Conservation (phyloP, 1,139 yeast species). For the Pneumocystis jirovecii region DNA sequence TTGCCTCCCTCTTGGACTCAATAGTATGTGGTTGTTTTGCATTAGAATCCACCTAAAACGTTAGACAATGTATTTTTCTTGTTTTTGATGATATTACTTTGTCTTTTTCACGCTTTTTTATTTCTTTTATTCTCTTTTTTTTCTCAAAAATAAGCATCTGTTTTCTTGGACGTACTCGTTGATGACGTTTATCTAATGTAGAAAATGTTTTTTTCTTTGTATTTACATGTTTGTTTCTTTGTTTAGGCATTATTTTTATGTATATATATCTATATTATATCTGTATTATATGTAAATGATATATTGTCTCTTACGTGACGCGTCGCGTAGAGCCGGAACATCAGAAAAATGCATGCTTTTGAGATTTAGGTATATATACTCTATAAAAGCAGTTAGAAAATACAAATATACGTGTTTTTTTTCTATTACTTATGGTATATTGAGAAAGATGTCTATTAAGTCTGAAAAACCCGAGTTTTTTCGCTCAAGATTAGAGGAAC, state of each 20-base stretch:
- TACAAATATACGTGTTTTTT: background rate
- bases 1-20: constrained; percentile 75
- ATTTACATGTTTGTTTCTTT: background rate
- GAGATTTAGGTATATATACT: background rate
- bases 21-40: constrained; percentile 76
- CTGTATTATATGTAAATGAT: background rate
- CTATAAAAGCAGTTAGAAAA: background rate
- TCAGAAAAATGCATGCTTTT: background rate
- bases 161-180: background rate
- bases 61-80: background rate
- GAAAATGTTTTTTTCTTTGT: background rate
- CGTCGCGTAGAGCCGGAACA: background rate
- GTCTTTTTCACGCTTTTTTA: background rate
- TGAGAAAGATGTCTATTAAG: background rate
- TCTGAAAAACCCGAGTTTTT: constrained; percentile 30
- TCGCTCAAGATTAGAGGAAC: constrained; percentile 79
- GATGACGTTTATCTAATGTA: background rate
- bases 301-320: background rate
- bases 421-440: background rate
- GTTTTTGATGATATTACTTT: no score
- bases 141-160: background rate
- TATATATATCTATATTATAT: background rate
- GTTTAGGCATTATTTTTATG: background rate
- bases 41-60: constrained; percentile 27
- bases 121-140: background rate